A percentile compares a stretch with the other conserved stretches of the same genome.
Evolutionary conservation across 2,329 filamentous ascomycete genomes (phyloP).

Genomic region (Colletotrichum lupini): DNA sequence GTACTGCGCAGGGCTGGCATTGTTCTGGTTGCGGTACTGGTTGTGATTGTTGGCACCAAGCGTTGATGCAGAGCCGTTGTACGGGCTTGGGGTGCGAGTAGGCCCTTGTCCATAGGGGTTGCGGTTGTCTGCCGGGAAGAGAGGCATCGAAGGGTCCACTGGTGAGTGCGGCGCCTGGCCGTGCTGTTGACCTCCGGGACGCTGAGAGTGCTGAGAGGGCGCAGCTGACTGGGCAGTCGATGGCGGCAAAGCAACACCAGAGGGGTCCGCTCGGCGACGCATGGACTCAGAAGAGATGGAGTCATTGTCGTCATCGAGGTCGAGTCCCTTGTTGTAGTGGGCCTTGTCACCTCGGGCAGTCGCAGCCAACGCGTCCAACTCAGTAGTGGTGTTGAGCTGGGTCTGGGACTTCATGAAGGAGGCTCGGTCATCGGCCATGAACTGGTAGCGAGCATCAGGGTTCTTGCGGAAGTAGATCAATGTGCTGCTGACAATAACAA

Average conservation of each 20-base stretch:
- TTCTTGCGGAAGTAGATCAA: slow-evolving; percentile 90
- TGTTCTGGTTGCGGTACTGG: slow-evolving; percentile 45
- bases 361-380: slow-evolving; percentile 88
- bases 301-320: slow-evolving; percentile 56
- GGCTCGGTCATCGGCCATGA: slow-evolving; percentile 94
- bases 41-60: slow-evolving; percentile 40
- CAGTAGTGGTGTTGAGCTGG: slow-evolving; percentile 79
- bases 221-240: slow-evolving; percentile 36
- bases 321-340: slow-evolving; percentile 51
- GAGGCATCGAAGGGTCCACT: slow-evolving; percentile 54
- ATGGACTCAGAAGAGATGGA: slow-evolving; percentile 53
- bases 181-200: slow-evolving; percentile 24
- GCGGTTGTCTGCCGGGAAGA: slow-evolving; percentile 52
- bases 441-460: slow-evolving; percentile 93
- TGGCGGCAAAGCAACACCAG: slow-evolving; percentile 40
- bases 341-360: slow-evolving; percentile 84
- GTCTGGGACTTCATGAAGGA: slow-evolving; percentile 98
- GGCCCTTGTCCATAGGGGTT: slow-evolving; percentile 39
- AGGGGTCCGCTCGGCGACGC: slow-evolving; percentile 47
- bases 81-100: slow-evolving; percentile 49
- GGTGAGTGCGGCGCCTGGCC: slow-evolving; percentile 49
- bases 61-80: slow-evolving; percentile 43
- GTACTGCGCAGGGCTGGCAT: slow-evolving; percentile 47
- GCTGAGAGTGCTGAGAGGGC: slow-evolving; percentile 42
- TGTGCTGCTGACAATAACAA: slow-evolving; percentile 72